Evolutionary conservation across 2,329 filamentous ascomycete genomes (phyloP), one percentile per base, ranked within the genome.

Genomic region (Emmonsiellopsis sp.): DNA sequence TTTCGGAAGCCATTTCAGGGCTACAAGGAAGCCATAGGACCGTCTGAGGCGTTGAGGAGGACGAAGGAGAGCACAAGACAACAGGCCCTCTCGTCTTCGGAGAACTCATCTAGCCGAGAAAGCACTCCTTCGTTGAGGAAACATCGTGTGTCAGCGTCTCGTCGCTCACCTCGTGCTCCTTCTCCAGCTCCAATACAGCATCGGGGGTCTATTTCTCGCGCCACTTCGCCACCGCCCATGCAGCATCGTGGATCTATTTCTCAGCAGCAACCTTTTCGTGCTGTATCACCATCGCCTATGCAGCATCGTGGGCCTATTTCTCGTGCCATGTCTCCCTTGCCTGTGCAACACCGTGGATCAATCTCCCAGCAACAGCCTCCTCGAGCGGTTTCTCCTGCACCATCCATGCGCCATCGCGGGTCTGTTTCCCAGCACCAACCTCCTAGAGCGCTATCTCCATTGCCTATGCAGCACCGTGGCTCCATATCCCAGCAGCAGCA

Each of bases 1-100:
- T 83, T 81, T 63, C 70, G 82, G 57, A 84, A 83, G 63, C 82
- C 82, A 4, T 85, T 84, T 60, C 80, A 82, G 56, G 81, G 82
- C n/a, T 83, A 85, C 63, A 75, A 71, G 54, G 70, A 73, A 59
- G 73, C 69, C n/a, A 59, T 72, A 51, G 65, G 70, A n/a, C 73
- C 73, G 5, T 63, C 66, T 6, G 64, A 67, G 20, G 59, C 67
- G 16, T 62, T 68, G 26, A 62, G 65, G 34, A 64, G 61, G 52
- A 62, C 63, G 10, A 66, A 54, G 51, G 54, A 76, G 47, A 49
- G 35, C 11, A 49, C 7, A 26, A 49, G 30, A 64, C 66, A 40
- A 47, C 47, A 20, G 38, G 20, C 13, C 35, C 41, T 31, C 30
- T 49, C 34, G 16, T 30, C 47, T n/a, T 38, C 20, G 7, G 34